A percentile compares a stretch with the other conserved stretches of the same genome.
These are phyloP conservation scores for Byssothecium circinans DNA, from an alignment of 2,329 filamentous ascomycete species.

Conservation along the genomic window DNA sequence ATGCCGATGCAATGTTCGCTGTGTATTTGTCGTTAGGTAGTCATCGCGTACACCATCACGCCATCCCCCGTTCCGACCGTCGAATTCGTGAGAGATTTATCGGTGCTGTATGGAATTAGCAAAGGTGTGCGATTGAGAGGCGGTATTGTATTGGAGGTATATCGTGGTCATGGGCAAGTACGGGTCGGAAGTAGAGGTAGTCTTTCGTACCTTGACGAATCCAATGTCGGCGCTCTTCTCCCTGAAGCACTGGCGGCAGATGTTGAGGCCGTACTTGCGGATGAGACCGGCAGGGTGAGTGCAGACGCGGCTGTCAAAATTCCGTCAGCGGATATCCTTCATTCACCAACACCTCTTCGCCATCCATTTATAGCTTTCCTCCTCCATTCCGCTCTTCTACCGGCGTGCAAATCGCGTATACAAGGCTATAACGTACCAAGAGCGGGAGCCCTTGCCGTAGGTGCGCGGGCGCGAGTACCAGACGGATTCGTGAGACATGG, in stretches of 20 bases:
- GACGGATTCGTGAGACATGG: slow-evolving; percentile 90
- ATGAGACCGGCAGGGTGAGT: slow-evolving; percentile 98
- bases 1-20: slow-evolving; percentile 6
- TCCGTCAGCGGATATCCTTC: slow-evolving; percentile 31
- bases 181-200: not conserved
- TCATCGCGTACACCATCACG: slow-evolving; percentile 34
- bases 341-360: slow-evolving; percentile 20
- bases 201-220: slow-evolving; percentile 63
- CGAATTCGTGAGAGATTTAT: slow-evolving; percentile 31
- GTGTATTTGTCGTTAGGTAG: slow-evolving; percentile 22
- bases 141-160: not conserved
- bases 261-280: slow-evolving; percentile 98
- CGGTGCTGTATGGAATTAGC: slow-evolving; percentile 35
- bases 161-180: not conserved
- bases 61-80: slow-evolving; percentile 27
- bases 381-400: slow-evolving; percentile 13
- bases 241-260: slow-evolving; percentile 72
- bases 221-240: slow-evolving; percentile 70
- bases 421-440: slow-evolving; percentile 69
- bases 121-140: not conserved
- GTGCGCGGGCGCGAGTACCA: slow-evolving; percentile 98
- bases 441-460: slow-evolving; percentile 95
- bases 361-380: too few relatives aligned
- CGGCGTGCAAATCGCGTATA: not conserved
- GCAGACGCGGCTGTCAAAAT: slow-evolving; percentile 69